Evolutionary conservation across 768 basidiomycete genomes (phyloP).

Genomic region (Cubamyces sp.): DNA sequence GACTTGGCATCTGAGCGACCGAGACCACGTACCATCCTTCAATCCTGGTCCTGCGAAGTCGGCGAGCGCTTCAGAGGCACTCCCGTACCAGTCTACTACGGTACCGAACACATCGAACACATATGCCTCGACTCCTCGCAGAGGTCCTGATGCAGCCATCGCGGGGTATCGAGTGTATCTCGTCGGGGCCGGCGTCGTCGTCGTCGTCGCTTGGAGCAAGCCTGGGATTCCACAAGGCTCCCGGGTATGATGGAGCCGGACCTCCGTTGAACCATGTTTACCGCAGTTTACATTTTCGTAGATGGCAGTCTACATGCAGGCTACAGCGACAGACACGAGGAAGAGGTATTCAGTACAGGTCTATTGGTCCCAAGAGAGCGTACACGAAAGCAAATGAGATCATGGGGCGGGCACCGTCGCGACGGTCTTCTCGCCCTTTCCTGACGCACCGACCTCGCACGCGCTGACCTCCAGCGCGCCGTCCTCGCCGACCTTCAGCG

Average conservation of each 20-base stretch:
- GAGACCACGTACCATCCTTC: neutral
- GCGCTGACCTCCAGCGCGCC: constrained; percentile 44
- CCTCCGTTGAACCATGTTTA: constrained; percentile 7
- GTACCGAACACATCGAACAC: constrained; percentile 39
- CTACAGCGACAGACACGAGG: neutral
- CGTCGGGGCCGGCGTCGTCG: neutral
- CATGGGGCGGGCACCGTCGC: constrained; percentile 30
- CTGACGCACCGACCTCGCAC: constrained; percentile 41
- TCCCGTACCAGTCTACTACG: constrained; percentile 38
- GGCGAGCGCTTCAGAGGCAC: constrained; percentile 20
- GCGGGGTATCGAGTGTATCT: too few species aligned
- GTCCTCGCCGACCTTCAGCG: constrained; percentile 39
- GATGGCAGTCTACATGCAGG: neutral
- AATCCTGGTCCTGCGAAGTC: constrained; percentile 2
- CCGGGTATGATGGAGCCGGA: neutral
- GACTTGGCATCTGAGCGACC: neutral
- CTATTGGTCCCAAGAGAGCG: constrained; percentile 3
- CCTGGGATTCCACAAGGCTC: neutral
- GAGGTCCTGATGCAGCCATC: neutral
- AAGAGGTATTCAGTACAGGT: constrained; percentile 5
- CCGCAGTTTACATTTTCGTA: neutral
- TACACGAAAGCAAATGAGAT: constrained; percentile 4
- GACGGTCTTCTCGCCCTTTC: constrained; percentile 39
- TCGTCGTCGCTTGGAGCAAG: neutral
- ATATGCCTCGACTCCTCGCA: constrained; percentile 31